Base-by-base conservation (phyloP, 2,329 filamentous ascomycete genomes). In the Trichoderma sp. region DNA sequence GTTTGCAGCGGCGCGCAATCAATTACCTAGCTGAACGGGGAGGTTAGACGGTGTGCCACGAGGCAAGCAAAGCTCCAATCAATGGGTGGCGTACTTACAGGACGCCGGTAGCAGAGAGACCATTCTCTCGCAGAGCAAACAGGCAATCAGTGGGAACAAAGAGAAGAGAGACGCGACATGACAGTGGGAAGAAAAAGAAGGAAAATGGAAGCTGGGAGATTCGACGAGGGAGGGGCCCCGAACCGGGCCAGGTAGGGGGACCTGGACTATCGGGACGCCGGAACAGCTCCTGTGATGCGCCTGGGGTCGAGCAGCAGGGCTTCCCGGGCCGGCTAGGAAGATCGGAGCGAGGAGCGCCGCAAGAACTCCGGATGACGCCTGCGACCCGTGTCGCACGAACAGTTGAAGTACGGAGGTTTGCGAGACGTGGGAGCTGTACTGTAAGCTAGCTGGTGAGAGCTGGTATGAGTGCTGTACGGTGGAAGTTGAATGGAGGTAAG, bases 51-150 rank as follows among this genome's bases (percentile, higher is more conserved):
- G 36, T 55, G 59, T 32, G 47, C 28, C 59, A 20, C 30, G 34
- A 50, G 43, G 34, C 61, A 30, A 26, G 57, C 34, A 57, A 57
- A 67, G 64, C 30, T 57, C 30, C 17, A 26, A 30, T 57, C 15
- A 43, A n/a, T 43, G 36, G 39, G 39, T 3, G 7, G 39, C 39
- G 47, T 30, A 67, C 71, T 73, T 71, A 73, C 71, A 36, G 53
- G 68, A 57, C 63, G 63, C 63, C 36, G 71, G 47, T 23, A 71
- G 64, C 71, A 58, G 68, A 50, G 62, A 47, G 62, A 73, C 43
- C 71, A 73, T 73, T 71, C 68, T 73, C 62, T 57, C 61, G 57
- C 36, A 63, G 43, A 32, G 26, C 53, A 61, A 69, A 62, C 26
- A 63, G 67, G 20, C 32, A 66, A 34, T 66, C 53, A 71, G 34